phyloP scores from a whole-genome alignment of 2,329 filamentous ascomycete genomes.

The Stachybotrys chlorohalonatus region DNA sequence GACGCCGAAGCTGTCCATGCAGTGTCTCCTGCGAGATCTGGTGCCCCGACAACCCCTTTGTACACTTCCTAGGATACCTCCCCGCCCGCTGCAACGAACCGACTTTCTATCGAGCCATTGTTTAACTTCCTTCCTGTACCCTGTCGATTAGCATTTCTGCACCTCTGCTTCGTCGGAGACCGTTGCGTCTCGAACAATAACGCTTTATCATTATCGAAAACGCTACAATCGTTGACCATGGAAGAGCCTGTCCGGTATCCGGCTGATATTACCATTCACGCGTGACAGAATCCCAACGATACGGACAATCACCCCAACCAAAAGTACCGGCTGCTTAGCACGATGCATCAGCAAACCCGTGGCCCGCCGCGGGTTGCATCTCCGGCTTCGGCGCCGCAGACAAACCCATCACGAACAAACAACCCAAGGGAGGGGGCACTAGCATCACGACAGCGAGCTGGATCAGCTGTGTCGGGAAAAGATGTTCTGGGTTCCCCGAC shows the following conservation, averaged over 20 bases:
- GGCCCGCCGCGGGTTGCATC: conserved; percentile 64
- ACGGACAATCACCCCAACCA: neutral
- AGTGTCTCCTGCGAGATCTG: neutral
- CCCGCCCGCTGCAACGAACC: neutral
- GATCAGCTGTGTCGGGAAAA: conserved; percentile 32
- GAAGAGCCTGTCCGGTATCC: conserved; percentile 22
- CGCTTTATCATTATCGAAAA: neutral
- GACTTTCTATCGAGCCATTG: neutral
- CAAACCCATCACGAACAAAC: conserved; percentile 64
- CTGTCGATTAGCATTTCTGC: neutral
- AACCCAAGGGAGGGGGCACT: conserved; percentile 57
- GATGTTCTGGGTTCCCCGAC: conserved; percentile 39
- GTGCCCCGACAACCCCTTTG: neutral
- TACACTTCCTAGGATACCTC: neutral
- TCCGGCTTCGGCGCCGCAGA: conserved; percentile 61
- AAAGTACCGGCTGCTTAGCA: conserved; percentile 1
- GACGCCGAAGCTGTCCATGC: neutral
- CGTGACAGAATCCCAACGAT: conserved; percentile 11
- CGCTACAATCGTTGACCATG: conserved; percentile 15
- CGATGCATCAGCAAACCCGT: conserved; percentile 87
- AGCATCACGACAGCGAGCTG: conserved; percentile 31
- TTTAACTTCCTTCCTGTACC: neutral
- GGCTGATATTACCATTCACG: conserved; percentile 19
- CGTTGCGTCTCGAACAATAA: neutral
- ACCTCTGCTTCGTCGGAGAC: neutral